phyloP scores from a whole-genome alignment of 768 basidiomycete genomes.

The Psilocybe cubensis region DNA sequence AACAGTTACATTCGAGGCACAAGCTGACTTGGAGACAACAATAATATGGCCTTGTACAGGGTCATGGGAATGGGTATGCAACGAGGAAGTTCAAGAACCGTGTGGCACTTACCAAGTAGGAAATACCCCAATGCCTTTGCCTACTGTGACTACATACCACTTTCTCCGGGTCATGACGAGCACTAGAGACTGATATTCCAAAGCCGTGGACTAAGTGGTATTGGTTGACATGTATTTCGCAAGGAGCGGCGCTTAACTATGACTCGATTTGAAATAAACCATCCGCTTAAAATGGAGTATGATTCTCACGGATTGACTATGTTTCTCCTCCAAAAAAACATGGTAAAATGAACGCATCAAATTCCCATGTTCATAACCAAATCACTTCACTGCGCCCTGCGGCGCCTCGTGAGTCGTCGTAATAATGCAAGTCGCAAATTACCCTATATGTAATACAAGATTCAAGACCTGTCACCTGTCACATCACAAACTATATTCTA shows the following conservation, averaged over 20 bases:
- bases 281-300: not conserved
- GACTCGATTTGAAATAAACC: not conserved
- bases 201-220: not conserved
- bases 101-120: slow-evolving; percentile 35
- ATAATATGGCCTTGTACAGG: too few species aligned
- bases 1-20: too few species aligned
- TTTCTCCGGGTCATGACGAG: slow-evolving; percentile 36
- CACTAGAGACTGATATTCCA: not conserved
- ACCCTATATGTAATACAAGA: too few species aligned
- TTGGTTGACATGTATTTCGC: not conserved
- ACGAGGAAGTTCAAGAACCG: not conserved
- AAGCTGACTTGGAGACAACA: too few species aligned
- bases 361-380: not conserved
- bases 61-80: not conserved
- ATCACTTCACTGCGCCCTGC: too few species aligned
- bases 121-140: slow-evolving; percentile 42
- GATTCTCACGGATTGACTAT: not conserved
- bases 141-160: slow-evolving; percentile 47
- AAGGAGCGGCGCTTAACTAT: not conserved
- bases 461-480: too few species aligned
- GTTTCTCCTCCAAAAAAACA: not conserved
- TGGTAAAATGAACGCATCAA: too few species aligned
- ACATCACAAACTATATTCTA: too few species aligned
- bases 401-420: too few species aligned
- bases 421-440: too few species aligned